A percentile compares a stretch with the other conserved stretches of the same genome.
Evolutionary conservation across 176 grass and related monocot genomes (phyloP).

Genomic region (Oryza nivara): DNA sequence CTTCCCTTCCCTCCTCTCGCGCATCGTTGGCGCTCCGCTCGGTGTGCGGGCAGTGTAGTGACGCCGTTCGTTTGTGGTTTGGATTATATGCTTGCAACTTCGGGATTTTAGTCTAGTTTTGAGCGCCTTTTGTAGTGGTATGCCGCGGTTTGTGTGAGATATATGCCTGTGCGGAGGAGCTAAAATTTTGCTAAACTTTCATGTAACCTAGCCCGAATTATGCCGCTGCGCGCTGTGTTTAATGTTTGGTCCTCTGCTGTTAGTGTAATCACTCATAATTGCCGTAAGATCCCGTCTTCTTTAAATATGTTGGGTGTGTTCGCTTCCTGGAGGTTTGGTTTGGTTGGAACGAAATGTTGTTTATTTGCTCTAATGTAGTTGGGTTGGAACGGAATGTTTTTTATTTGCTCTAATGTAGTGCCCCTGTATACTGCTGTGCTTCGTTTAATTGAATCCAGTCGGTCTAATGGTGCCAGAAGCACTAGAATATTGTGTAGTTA

Average conservation of each 20-base stretch:
- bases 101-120: neutral
- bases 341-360: neutral
- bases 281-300: slow-evolving; percentile 7
- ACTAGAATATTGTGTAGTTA: neutral
- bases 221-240: neutral
- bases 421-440: neutral
- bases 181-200: slow-evolving; percentile 28
- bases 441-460: neutral
- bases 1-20: neutral
- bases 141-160: neutral
- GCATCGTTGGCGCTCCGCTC: neutral
- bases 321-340: slow-evolving; percentile 4
- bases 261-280: neutral
- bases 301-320: neutral
- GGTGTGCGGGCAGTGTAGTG: neutral
- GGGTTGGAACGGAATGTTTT: neutral
- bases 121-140: neutral
- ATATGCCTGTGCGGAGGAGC: neutral
- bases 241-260: neutral
- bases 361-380: neutral
- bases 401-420: neutral
- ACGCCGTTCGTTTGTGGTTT: neutral
- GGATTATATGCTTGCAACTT: neutral
- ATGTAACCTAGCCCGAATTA: neutral
- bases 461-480: neutral